Base-by-base conservation (phyloP, 352 stramenopile species). In the Globisporangium paddicum region DNA sequence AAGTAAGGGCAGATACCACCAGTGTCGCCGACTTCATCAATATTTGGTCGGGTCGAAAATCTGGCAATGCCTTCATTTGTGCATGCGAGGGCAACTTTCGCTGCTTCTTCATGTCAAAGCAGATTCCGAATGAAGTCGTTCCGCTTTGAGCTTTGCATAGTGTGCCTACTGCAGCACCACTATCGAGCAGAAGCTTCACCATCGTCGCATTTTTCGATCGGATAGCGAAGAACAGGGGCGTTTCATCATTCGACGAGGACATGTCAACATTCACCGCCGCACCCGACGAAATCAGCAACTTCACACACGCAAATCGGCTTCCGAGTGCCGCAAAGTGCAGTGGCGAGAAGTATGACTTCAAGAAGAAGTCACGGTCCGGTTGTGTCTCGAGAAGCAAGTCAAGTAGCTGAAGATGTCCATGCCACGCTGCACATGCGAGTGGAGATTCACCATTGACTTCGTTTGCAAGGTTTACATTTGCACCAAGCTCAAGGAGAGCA, bases 241-340 rank as follows among this genome's bases (percentile, higher is more conserved):
- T 70, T 64, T 89, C 79, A 3, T 67, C 70, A 28, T 73, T 73
- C 5, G 65, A 59, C 1, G 70, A 49, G 2, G 69, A 50, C 45
- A 69, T 64, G 26, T 75, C 66, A 35, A 72, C 52, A 46, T 89
- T 86, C 8, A 84, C 59, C 5, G 37, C 70, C n/a, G 70, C 71
- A 28, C 62, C 61, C 13, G 55, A 45, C n/a, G 56, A 38, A 23
- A 89, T 46, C 9, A 89, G 52, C 61, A 72, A 34, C 44, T 81
- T 79, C 1, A 68, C 70, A 37, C 79, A 87, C 8, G 68, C 55
- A 11, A 74, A 2, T 35, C 74, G 69, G 21, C 60, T 68, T 14
- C 66, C 74, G 11, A 86, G 66, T 0, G 73, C 68, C 32, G 79
- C 74, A 62, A 87, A 89, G 55, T 89, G 79, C 3, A 89, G 60